Evolutionary conservation across 225 moss, liverwort and hornwort genomes (phyloP).

Genomic region (Anthoceros angustus): DNA sequence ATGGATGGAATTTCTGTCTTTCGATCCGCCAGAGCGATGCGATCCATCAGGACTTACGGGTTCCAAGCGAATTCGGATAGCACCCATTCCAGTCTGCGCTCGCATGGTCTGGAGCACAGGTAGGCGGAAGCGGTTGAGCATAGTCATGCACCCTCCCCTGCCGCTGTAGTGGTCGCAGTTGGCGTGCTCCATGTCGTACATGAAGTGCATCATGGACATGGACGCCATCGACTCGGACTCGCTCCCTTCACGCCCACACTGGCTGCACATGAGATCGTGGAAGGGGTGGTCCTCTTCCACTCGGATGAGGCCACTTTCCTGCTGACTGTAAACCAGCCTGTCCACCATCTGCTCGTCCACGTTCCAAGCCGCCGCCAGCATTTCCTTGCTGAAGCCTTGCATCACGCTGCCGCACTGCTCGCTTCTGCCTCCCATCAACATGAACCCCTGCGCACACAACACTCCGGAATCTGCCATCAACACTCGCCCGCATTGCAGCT

Average conservation of each 20-base stretch:
- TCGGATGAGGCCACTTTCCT: neutral
- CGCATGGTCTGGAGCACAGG: neutral
- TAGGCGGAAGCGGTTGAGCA: neutral
- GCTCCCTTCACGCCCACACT: neutral
- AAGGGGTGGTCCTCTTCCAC: neutral
- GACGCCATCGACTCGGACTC: neutral
- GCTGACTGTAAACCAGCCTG: neutral
- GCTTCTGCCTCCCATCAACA: neutral
- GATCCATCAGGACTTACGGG: neutral
- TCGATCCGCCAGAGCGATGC: too few relatives aligned
- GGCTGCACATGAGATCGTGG: neutral
- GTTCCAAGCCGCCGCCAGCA: neutral
- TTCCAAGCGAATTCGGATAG: neutral
- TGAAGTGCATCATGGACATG: neutral
- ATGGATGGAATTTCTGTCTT: neutral
- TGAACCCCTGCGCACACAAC: neutral
- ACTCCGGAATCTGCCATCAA: neutral
- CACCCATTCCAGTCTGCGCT: neutral
- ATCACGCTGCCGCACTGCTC: neutral
- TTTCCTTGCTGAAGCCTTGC: neutral
- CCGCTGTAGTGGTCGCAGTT: neutral
- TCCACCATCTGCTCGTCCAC: neutral
- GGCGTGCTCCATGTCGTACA: neutral
- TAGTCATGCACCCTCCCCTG: neutral
- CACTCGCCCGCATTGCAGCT: neutral